Percentiles rank a stretch among this genome's conserved stretches.
phyloP scores from a whole-genome alignment of 176 grass and related monocot species.

The Avena atlantica region DNA sequence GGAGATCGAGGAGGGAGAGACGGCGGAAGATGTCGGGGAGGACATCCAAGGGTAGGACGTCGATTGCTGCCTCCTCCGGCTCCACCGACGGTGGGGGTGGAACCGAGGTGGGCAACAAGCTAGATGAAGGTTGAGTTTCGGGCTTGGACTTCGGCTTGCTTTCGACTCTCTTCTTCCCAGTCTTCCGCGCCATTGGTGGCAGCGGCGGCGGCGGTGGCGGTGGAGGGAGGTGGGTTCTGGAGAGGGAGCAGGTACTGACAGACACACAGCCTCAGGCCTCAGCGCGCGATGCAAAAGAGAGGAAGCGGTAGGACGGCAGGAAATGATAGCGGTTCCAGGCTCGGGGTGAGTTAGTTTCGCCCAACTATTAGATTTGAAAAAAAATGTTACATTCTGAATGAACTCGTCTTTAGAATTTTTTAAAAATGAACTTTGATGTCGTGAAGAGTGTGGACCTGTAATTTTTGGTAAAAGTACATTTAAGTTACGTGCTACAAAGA shows the following conservation, averaged over 20 bases:
- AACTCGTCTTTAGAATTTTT: too few species aligned
- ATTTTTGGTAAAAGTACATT: too few species aligned
- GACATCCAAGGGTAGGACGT: background rate
- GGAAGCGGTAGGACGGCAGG: too few species aligned
- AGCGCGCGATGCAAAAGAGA: too few species aligned
- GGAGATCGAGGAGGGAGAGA: background rate
- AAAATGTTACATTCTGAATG: too few species aligned
- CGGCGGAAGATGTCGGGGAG: background rate
- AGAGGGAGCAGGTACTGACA: slow-evolving; percentile 6
- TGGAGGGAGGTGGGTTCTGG: slow-evolving; percentile 8
- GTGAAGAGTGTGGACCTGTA: too few species aligned
- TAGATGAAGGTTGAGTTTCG: background rate
- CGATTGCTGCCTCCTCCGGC: background rate
- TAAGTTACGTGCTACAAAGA: too few species aligned
- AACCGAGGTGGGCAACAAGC: background rate
- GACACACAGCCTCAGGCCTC: too few species aligned
- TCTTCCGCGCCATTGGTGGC: background rate
- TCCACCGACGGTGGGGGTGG: background rate
- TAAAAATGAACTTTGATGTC: too few species aligned
- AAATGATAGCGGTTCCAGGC: too few species aligned
- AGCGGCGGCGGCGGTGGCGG: slow-evolving; percentile 9
- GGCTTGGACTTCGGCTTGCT: background rate
- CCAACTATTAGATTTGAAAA: too few species aligned
- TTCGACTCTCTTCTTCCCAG: slow-evolving; percentile 9
- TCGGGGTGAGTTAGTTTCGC: too few species aligned